phyloP scores from a whole-genome alignment of 495 filamentous ascomycete species.

The Penicillium steckii region DNA sequence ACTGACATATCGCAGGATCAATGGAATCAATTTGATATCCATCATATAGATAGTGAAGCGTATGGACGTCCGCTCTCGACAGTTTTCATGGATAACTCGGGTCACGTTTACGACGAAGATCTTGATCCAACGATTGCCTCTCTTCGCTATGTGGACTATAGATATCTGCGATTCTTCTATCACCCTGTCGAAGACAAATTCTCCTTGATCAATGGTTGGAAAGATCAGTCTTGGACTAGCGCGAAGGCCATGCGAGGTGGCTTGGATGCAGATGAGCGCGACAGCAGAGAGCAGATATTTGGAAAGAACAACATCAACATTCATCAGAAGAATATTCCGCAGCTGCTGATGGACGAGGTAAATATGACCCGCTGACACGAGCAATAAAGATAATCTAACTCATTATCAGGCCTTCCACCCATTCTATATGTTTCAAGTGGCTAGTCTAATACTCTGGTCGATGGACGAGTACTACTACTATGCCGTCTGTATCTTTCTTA shows the following conservation, averaged over 20 bases:
- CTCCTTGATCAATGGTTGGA: slow-evolving; percentile 82
- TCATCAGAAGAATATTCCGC: slow-evolving; percentile 75
- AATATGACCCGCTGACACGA: background rate
- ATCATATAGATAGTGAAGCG: slow-evolving; percentile 58
- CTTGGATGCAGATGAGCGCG: slow-evolving; percentile 88
- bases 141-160: slow-evolving; percentile 80
- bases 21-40: slow-evolving; percentile 85
- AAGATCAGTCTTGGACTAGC: slow-evolving; percentile 84
- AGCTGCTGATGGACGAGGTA: slow-evolving; percentile 89
- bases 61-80: slow-evolving; percentile 85
- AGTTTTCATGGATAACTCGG: slow-evolving; percentile 69
- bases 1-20: slow-evolving; percentile 60
- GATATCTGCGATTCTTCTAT: slow-evolving; percentile 90
- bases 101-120: slow-evolving; percentile 69
- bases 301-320: slow-evolving; percentile 89
- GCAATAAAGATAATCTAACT: slow-evolving; percentile 12
- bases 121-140: slow-evolving; percentile 73
- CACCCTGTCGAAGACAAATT: slow-evolving; percentile 89
- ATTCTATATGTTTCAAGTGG: slow-evolving; percentile 98
- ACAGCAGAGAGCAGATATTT: slow-evolving; percentile 80
- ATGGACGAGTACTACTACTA: slow-evolving; percentile 97
- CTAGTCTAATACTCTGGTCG: slow-evolving; percentile 92
- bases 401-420: slow-evolving; percentile 80
- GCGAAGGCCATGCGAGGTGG: slow-evolving; percentile 73
- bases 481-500: slow-evolving; percentile 91